phyloP scores from a whole-genome alignment of 352 stramenopile genomes.

The Thraustochytrium striatum region DNA sequence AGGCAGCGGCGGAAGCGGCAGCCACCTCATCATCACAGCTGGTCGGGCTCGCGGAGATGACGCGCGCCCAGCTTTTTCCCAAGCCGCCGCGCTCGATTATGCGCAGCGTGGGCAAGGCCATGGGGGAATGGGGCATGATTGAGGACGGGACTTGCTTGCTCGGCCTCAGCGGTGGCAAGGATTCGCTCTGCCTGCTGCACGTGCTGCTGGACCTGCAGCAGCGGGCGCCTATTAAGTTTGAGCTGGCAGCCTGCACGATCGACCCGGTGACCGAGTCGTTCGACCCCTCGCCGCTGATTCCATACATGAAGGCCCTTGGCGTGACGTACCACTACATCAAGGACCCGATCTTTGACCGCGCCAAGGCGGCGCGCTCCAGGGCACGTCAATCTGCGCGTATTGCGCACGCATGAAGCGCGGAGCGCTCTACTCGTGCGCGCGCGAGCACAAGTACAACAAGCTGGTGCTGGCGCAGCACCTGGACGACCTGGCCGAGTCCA shows the following conservation, averaged over 20 bases:
- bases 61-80: slow-evolving; percentile 10
- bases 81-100: slow-evolving; percentile 45
- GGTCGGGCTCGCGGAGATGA: neutral
- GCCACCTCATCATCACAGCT: slow-evolving; percentile 19
- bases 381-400: slow-evolving; percentile 89
- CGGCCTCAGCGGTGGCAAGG: slow-evolving; percentile 92
- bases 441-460: slow-evolving; percentile 86
- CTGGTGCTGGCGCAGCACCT: slow-evolving; percentile 91
- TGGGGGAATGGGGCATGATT: slow-evolving; percentile 92
- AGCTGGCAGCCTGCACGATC: slow-evolving; percentile 88
- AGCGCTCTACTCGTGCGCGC: slow-evolving; percentile 90
- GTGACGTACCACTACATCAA: slow-evolving; percentile 91
- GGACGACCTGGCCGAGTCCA: slow-evolving; percentile 94
- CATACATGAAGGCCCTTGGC: slow-evolving; percentile 87
- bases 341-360: slow-evolving; percentile 83
- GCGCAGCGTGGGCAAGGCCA: slow-evolving; percentile 69
- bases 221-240: slow-evolving; percentile 85
- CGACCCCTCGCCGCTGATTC: slow-evolving; percentile 90
- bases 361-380: slow-evolving; percentile 72
- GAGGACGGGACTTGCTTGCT: slow-evolving; percentile 90
- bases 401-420: slow-evolving; percentile 95
- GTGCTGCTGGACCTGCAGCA: slow-evolving; percentile 87
- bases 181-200: slow-evolving; percentile 93
- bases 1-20: neutral
- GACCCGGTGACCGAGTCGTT: slow-evolving; percentile 94